Percentiles rank a stretch among this genome's conserved stretches.
Conservation (phyloP, 768 basidiomycete species). For the Botryobasidium botryosum region DNA sequence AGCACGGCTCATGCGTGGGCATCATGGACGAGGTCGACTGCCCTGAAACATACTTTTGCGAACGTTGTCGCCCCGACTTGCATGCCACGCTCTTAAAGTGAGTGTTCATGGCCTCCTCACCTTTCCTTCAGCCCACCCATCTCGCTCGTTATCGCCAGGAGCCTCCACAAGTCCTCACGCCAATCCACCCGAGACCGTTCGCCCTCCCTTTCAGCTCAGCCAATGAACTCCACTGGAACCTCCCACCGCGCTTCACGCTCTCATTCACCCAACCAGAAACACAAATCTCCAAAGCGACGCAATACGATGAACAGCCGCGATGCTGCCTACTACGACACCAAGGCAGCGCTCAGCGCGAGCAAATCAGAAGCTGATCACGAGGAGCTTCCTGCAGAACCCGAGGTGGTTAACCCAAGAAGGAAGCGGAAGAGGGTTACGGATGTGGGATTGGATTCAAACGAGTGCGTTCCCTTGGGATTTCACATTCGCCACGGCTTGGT, state of each 20-base stretch:
- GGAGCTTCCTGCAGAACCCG: slow-evolving; percentile 15
- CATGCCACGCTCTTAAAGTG: slow-evolving; percentile 73
- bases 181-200: slow-evolving; percentile 20
- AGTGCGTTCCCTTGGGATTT: slow-evolving; percentile 1
- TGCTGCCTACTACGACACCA: slow-evolving; percentile 28
- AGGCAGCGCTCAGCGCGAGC: slow-evolving; percentile 10
- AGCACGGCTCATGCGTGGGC: slow-evolving; percentile 94
- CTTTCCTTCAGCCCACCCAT: slow-evolving; percentile 19
- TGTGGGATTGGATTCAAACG: slow-evolving; percentile 1
- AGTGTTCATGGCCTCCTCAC: slow-evolving; percentile 20
- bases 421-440: slow-evolving; percentile 48
- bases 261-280: slow-evolving; percentile 37
- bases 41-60: slow-evolving; percentile 80
- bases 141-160: slow-evolving; percentile 5
- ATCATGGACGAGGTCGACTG: slow-evolving; percentile 62
- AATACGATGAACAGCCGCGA: slow-evolving; percentile 98
- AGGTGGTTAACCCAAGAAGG: slow-evolving; percentile 30
- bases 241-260: slow-evolving; percentile 61
- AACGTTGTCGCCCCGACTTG: slow-evolving; percentile 75
- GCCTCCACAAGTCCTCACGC: slow-evolving; percentile 46
- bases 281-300: slow-evolving; percentile 46
- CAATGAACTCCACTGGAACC: too few relatives aligned
- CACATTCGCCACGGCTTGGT: neutral
- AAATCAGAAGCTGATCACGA: slow-evolving; percentile 36
- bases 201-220: slow-evolving; percentile 22